A percentile compares a stretch with the other conserved stretches of the same genome.
phyloP scores from a whole-genome alignment of 106 monocot genomes.

The Iris macrosiphon region DNA sequence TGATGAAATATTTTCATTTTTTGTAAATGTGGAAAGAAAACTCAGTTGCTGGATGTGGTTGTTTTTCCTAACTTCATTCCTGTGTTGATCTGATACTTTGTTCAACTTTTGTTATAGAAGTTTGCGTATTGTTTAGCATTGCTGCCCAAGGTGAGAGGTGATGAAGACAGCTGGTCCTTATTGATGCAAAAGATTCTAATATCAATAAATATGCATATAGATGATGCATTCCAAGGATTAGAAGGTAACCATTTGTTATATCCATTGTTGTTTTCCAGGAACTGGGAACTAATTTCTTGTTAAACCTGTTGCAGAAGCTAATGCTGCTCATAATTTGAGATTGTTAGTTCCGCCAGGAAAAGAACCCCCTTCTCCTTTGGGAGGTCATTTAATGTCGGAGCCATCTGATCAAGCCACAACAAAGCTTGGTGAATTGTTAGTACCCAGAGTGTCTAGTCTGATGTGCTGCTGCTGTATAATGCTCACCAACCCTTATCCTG shows the following conservation, averaged over 20 bases:
- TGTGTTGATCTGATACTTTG: constrained; percentile 1
- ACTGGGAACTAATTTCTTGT: not conserved
- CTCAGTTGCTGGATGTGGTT: too few species aligned
- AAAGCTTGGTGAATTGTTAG: constrained; percentile 27
- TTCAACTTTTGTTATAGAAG: constrained; percentile 33
- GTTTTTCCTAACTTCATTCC: too few species aligned
- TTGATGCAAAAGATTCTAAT: constrained; percentile 74
- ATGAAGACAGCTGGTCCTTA: constrained; percentile 62
- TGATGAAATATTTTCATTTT: too few species aligned
- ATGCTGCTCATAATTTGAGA: constrained; percentile 38
- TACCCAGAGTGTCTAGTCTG: constrained; percentile 53
- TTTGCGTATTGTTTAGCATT: constrained; percentile 47
- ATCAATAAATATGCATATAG: constrained; percentile 46
- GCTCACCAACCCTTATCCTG: constrained; percentile 58
- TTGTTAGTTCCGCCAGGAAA: constrained; percentile 75
- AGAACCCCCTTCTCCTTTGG: constrained; percentile 52
- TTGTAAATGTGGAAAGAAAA: too few species aligned
- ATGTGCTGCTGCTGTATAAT: constrained; percentile 59
- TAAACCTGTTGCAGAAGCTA: constrained; percentile 39
- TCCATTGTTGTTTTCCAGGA: not conserved
- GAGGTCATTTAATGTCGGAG: constrained; percentile 25
- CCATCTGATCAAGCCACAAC: constrained; percentile 18
- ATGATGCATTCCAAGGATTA: constrained; percentile 69
- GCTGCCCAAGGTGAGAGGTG: constrained; percentile 59
- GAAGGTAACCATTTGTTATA: constrained; percentile 44